Percentiles rank a stretch among this genome's conserved stretches.
Evolutionary conservation across 805 yeast species (phyloP).

Genomic region (Zygosaccharomyces siamensis): DNA sequence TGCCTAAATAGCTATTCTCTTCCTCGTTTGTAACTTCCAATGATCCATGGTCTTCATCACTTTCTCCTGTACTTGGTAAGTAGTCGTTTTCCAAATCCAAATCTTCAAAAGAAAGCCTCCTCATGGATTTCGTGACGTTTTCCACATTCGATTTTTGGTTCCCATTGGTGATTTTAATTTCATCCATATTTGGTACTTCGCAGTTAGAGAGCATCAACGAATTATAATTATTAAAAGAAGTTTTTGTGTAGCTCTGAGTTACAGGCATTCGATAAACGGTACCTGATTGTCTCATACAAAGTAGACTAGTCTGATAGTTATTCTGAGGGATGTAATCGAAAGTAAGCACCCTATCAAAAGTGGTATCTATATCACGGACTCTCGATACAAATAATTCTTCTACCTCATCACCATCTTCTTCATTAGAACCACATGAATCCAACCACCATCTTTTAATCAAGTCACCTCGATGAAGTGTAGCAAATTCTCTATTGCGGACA

Average conservation of each 20-base stretch:
- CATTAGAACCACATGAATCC: slow-evolving; percentile 46
- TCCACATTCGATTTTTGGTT: slow-evolving; percentile 19
- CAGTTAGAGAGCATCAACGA: slow-evolving; percentile 53
- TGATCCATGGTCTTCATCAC: slow-evolving; percentile 18
- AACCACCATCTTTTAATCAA: slow-evolving; percentile 76
- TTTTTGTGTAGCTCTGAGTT: slow-evolving; percentile 56
- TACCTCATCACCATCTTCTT: slow-evolving; percentile 24
- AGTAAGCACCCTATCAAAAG: slow-evolving; percentile 75
- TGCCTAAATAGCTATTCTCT: slow-evolving; percentile 19
- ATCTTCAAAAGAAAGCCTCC: slow-evolving; percentile 32
- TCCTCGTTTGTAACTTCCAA: slow-evolving; percentile 20
- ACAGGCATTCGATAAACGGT: slow-evolving; percentile 77
- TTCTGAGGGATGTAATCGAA: slow-evolving; percentile 72
- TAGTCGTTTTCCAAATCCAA: slow-evolving; percentile 29
- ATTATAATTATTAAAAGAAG: slow-evolving; percentile 64
- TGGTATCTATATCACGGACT: slow-evolving; percentile 70
- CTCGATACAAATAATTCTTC: slow-evolving; percentile 69
- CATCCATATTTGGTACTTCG: slow-evolving; percentile 30
- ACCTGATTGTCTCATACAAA: slow-evolving; percentile 90
- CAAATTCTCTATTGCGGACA: slow-evolving; percentile 62
- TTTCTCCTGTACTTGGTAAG: slow-evolving; percentile 13
- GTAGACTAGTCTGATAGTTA: slow-evolving; percentile 56
- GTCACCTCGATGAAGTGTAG: slow-evolving; percentile 75
- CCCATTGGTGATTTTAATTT: slow-evolving; percentile 22
- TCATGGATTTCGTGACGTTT: slow-evolving; percentile 19